These are phyloP conservation scores for Blastobotrys parvus DNA, from an alignment of 805 yeast species.

Conservation along the genomic window DNA sequence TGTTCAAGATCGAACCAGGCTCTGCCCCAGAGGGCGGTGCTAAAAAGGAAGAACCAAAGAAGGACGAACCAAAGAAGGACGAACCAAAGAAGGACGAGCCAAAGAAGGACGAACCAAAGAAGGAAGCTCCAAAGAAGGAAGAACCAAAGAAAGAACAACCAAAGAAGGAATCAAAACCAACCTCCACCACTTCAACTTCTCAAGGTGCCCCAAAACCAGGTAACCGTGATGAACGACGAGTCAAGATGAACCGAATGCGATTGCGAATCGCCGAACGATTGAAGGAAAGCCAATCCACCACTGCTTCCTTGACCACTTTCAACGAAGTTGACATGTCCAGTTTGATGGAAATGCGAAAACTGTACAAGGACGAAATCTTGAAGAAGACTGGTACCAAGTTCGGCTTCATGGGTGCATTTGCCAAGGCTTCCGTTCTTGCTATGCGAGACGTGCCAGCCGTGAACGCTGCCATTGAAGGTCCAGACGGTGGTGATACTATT, in stretches of 20 bases:
- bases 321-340: conserved; percentile 96
- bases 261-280: conserved; percentile 97
- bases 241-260: conserved; percentile 99
- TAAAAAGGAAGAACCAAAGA: conserved; percentile 23
- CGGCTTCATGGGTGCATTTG: conserved; percentile 98
- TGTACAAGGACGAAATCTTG: conserved; percentile 92
- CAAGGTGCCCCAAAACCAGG: conserved; percentile 36
- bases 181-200: conserved; percentile 30
- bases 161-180: conserved; percentile 27
- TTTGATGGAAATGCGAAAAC: conserved; percentile 86
- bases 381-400: conserved; percentile 90
- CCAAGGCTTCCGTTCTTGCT: conserved; percentile 88
- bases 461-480: conserved; percentile 82
- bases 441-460: conserved; percentile 92
- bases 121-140: conserved; percentile 19
- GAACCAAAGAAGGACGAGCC: conserved; percentile 25
- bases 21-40: conserved; percentile 47
- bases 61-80: conserved; percentile 20
- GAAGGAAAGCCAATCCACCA: conserved; percentile 98
- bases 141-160: conserved; percentile 24
- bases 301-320: conserved; percentile 96
- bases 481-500: conserved; percentile 69
- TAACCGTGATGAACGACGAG: conserved; percentile 81
- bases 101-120: conserved; percentile 17
- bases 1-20: conserved; percentile 76